Percentiles rank a stretch among this genome's conserved stretches.
Evolutionary conservation across 1,284 basidiomycete species (phyloP).

Genomic region (Cutaneotrichosporon sp.): DNA sequence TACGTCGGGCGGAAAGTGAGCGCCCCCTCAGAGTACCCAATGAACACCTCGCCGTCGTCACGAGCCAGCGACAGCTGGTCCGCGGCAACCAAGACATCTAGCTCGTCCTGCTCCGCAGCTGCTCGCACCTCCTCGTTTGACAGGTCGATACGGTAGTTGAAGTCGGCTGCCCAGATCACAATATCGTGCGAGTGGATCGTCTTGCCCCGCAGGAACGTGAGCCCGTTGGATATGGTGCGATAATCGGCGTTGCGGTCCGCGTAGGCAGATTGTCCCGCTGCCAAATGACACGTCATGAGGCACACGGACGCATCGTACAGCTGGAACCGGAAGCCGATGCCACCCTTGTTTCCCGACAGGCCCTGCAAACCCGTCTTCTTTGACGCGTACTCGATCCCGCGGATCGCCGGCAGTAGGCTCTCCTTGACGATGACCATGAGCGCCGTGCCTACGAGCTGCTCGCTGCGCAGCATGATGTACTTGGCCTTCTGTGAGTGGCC

Average conservation of each 20-base stretch:
- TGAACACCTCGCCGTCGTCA: slow-evolving; percentile 69
- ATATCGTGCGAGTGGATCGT: slow-evolving; percentile 83
- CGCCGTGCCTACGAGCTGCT: slow-evolving; percentile 92
- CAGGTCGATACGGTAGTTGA: slow-evolving; percentile 87
- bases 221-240: slow-evolving; percentile 73
- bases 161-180: slow-evolving; percentile 90
- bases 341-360: slow-evolving; percentile 97
- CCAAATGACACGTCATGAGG: slow-evolving; percentile 87
- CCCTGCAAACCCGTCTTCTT: slow-evolving; percentile 97
- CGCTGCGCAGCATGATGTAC: slow-evolving; percentile 86
- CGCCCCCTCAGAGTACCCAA: slow-evolving; percentile 82
- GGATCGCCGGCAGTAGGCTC: slow-evolving; percentile 71
- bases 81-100: slow-evolving; percentile 69
- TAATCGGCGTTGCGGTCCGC: slow-evolving; percentile 93
- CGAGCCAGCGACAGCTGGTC: slow-evolving; percentile 81
- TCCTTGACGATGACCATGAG: slow-evolving; percentile 80
- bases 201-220: slow-evolving; percentile 86
- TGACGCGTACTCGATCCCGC: slow-evolving; percentile 85
- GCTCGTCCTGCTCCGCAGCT: slow-evolving; percentile 64
- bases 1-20: slow-evolving; percentile 66
- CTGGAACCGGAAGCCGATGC: slow-evolving; percentile 87
- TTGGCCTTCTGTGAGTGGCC: slow-evolving; percentile 63
- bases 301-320: slow-evolving; percentile 89
- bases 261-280: slow-evolving; percentile 85
- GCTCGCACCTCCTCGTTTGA: slow-evolving; percentile 75